Evolutionary conservation across 495 filamentous ascomycete genomes (phyloP), one percentile per base, ranked within the genome.

Genomic region (Neurospora tetrasperma): DNA sequence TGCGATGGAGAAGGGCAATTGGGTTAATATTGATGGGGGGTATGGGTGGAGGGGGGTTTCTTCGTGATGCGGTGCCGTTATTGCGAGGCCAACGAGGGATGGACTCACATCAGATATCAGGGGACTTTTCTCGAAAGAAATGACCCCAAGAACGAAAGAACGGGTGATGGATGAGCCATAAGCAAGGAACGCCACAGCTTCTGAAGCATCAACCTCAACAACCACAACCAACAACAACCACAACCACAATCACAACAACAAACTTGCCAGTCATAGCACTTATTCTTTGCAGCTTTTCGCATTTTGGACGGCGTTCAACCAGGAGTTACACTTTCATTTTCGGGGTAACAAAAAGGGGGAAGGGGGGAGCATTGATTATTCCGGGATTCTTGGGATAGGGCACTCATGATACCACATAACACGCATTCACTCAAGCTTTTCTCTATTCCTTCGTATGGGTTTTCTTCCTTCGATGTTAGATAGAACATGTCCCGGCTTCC

Each of bases 11-110:
- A 71, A 85, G 31, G 84, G 81, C 23, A 80, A 83, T 41, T 94
- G 92, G 91, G 80, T 83, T 68, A 93, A 94, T 79, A 84, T 94
- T n/a, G 92, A 94, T 78, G 91, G 90, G 5, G 86, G 84, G 23
- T 88, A 81, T 74, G 82, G 82, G 16, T 91, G 90, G 89, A 82
- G 80, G 71, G 86, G 86, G 5, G 73, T 85, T 14, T 78, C 66
- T 59, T 31, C n/a, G 46, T 71, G 39, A 66, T 69, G 42, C 18
- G 42, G 18, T 38, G 23, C 18, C n/a, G 20, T 42, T 44, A 9
- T 16, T 44, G 42, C 16, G 16, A 5, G 16, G 42, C 18, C 16
- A 18, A 43, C 42, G 6, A 43, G 16, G 18, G 42, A 43, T 43
- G 42, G 16, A 43, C 14, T 18, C 16, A 14, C 16, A 43, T 18